Base-by-base conservation (phyloP, 768 basidiomycete genomes). In the Rossbeevera mucosa region DNA sequence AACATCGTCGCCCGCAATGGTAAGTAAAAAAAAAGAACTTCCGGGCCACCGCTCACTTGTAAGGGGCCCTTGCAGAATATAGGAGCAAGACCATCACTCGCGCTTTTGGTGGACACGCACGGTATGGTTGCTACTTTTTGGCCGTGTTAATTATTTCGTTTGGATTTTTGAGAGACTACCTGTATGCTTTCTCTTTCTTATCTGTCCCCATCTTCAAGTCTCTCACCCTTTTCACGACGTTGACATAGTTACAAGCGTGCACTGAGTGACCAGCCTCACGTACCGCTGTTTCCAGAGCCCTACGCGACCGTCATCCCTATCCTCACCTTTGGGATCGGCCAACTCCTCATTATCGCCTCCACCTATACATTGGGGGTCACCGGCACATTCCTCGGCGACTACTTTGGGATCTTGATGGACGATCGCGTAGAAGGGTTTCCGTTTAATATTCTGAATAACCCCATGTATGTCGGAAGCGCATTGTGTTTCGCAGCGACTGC, bases 381-480 rank as follows among this genome's bases (percentile, higher is more conserved):
- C 2, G 95, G 94, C 31, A 96, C 93, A 2, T 96, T 94, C 75
- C 75, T 91, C 43, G 88, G 73, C 1, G 88, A 88, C 64, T 91
- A 91, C 64, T 91, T 92, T 58, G 90, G 88, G 4, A 89, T 91
- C 54, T 71, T 90, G 57, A 93, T 88, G 92, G 84, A 91, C 62
- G 77, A 85, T 54, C 77, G 90, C 47, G 94, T 97, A n/a, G 87
- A 93, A 63, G 87, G 89, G 67, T 99, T 99, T 76, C 95, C 95
- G 0, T 99, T 97, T 78, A 95, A 95, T 66, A 79, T 96, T 44
- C 76, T 94, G 38, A 77, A 81, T 18, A 87, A 96, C 68, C 95
- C 95, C 0, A 99, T 99, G 95, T 98, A 99, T 65, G 88, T 93
- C 43, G 95, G 95, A 7, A 92, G 88, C 64, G 94, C 93, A 5